Conservation (phyloP, 768 basidiomycete species). For the Boletus patriciae region DNA sequence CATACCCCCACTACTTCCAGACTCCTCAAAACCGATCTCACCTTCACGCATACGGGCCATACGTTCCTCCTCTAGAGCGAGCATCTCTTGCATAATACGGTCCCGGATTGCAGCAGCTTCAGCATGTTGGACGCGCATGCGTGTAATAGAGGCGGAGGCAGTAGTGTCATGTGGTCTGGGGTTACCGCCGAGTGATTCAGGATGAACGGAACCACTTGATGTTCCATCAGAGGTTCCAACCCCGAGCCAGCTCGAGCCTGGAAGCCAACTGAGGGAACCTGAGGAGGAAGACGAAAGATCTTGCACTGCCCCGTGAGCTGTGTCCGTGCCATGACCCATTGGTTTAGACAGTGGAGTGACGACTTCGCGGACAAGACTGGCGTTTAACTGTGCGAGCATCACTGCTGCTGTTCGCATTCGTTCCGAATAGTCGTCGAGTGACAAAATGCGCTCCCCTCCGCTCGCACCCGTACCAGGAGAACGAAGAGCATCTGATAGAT, state of each 20-base stretch:
- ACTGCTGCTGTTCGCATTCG: slow-evolving; percentile 98
- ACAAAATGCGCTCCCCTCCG: slow-evolving; percentile 43
- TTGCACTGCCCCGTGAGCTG: slow-evolving; percentile 3
- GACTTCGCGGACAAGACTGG: slow-evolving; percentile 65
- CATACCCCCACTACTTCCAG: slow-evolving; percentile 43
- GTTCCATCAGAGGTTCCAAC: slow-evolving; percentile 20
- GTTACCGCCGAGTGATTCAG: slow-evolving; percentile 25
- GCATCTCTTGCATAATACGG: slow-evolving; percentile 98
- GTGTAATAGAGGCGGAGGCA: slow-evolving; percentile 37
- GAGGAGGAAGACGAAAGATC: slow-evolving; percentile 18
- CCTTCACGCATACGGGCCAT: slow-evolving; percentile 90
- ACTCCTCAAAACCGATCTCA: slow-evolving; percentile 56
- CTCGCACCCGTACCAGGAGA: slow-evolving; percentile 1
- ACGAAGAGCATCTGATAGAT: slow-evolving; percentile 1
- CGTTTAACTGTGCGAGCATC: slow-evolving; percentile 96
- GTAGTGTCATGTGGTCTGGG: slow-evolving; percentile 25
- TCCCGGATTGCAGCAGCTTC: slow-evolving; percentile 91
- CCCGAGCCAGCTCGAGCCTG: slow-evolving; percentile 55
- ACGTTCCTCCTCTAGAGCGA: slow-evolving; percentile 92
- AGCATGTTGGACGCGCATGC: slow-evolving; percentile 73
- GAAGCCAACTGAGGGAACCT: slow-evolving; percentile 49
- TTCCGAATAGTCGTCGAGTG: slow-evolving; percentile 96
- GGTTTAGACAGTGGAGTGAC: slow-evolving; percentile 28
- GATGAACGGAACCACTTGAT: slow-evolving; percentile 32
- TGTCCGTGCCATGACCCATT: slow-evolving; percentile 1